phyloP scores from a whole-genome alignment of 2,329 filamentous ascomycete species.

The Ophiostoma ulmi region DNA sequence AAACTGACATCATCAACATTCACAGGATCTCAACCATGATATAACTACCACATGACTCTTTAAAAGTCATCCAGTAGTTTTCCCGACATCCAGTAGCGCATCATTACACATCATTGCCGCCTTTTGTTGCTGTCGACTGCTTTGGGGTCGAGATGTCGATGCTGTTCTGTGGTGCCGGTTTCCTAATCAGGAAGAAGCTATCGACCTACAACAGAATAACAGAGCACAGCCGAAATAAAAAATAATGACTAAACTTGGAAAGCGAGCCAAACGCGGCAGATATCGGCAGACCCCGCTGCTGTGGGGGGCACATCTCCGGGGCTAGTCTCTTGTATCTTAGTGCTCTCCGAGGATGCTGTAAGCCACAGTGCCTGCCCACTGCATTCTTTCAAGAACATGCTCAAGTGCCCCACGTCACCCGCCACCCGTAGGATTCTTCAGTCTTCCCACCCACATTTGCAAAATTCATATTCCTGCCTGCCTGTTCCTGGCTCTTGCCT shows the following conservation, averaged over 20 bases:
- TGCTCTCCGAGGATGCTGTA: background rate
- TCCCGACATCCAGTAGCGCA: too few relatives aligned
- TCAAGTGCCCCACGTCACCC: background rate
- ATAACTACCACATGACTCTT: too few relatives aligned
- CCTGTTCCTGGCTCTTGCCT: background rate
- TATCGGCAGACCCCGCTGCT: constrained; percentile 1
- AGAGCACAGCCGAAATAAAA: too few relatives aligned
- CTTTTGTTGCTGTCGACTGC: too few relatives aligned
- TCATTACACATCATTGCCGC: too few relatives aligned
- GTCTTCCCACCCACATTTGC: background rate
- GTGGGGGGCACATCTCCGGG: background rate
- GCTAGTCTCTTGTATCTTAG: background rate
- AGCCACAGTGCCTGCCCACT: background rate
- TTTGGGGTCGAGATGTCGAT: background rate
- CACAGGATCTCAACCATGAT: too few relatives aligned
- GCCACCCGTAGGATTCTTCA: background rate
- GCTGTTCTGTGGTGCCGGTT: background rate
- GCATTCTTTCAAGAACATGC: background rate
- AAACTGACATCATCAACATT: too few relatives aligned
- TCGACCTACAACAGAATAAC: background rate
- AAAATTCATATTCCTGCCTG: background rate
- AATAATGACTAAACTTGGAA: background rate
- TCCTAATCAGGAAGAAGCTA: constrained; percentile 13
- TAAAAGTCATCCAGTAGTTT: too few relatives aligned
- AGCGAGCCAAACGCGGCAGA: background rate